Evolutionary conservation across 2,329 filamentous ascomycete species (phyloP).

Genomic region (Arthrobotrys conoides): DNA sequence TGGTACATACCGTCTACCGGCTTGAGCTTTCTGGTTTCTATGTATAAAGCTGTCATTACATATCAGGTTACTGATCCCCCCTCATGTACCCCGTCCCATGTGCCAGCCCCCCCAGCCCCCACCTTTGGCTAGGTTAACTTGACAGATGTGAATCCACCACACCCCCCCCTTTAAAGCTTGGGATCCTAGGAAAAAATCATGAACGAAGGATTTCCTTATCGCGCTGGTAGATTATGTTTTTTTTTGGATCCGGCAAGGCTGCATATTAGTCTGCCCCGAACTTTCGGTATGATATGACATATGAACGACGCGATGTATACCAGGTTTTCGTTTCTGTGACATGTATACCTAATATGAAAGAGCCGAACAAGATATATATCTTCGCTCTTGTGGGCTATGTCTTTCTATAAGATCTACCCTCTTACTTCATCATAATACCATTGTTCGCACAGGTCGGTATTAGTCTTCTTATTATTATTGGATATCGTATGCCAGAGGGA

Average conservation of each 20-base stretch:
- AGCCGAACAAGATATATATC: not conserved
- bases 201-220: constrained; percentile 33
- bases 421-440: constrained; percentile 8
- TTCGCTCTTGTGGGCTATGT: constrained; percentile 16
- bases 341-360: not conserved
- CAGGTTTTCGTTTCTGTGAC: not conserved
- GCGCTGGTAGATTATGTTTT: not conserved
- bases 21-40: not conserved
- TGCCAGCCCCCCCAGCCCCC: constrained; percentile 16
- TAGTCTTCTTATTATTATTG: not conserved
- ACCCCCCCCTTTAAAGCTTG: no score
- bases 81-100: not conserved
- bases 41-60: not conserved
- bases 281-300: constrained; percentile 10
- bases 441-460: constrained; percentile 20
- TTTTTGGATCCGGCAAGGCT: constrained; percentile 48
- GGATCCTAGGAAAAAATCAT: not conserved
- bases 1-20: constrained; percentile 24
- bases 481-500: not conserved
- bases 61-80: not conserved
- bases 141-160: constrained; percentile 9
- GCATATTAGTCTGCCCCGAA: constrained; percentile 37
- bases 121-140: not conserved
- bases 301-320: constrained; percentile 11
- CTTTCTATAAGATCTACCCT: not conserved